phyloP scores from a whole-genome alignment of 345 rosid species.

The Lumnitzera littorea region DNA sequence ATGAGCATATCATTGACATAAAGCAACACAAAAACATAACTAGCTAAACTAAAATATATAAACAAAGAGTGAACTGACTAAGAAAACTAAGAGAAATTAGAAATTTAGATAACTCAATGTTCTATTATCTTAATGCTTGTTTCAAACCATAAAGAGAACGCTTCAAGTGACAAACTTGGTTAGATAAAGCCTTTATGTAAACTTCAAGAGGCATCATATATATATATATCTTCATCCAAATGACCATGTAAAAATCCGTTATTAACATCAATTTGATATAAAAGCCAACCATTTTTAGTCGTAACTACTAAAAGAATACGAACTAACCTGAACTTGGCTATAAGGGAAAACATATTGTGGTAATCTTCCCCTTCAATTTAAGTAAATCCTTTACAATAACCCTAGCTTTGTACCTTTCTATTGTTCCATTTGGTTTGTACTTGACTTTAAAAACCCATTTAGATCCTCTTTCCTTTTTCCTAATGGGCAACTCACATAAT shows the following conservation, averaged over 20 bases:
- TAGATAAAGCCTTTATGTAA: neutral
- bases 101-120: neutral
- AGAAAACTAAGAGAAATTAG: neutral
- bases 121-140: neutral
- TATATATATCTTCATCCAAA: neutral
- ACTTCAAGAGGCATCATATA: neutral
- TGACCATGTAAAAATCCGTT: neutral
- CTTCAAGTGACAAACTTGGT: neutral
- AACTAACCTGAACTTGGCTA: neutral
- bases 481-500: neutral
- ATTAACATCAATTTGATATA: neutral
- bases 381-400: neutral
- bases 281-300: too few relatives aligned
- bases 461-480: neutral
- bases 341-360: neutral
- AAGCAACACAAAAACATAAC: neutral
- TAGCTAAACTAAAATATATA: neutral
- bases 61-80: neutral
- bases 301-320: too few relatives aligned
- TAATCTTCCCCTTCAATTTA: neutral
- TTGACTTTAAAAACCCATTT: constrained; percentile 1
- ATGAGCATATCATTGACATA: neutral
- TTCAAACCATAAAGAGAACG: neutral
- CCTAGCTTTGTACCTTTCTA: neutral
- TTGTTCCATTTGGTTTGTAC: neutral